Conservation (phyloP, 2,329 filamentous ascomycete species). For the Thelonectria discophora region DNA sequence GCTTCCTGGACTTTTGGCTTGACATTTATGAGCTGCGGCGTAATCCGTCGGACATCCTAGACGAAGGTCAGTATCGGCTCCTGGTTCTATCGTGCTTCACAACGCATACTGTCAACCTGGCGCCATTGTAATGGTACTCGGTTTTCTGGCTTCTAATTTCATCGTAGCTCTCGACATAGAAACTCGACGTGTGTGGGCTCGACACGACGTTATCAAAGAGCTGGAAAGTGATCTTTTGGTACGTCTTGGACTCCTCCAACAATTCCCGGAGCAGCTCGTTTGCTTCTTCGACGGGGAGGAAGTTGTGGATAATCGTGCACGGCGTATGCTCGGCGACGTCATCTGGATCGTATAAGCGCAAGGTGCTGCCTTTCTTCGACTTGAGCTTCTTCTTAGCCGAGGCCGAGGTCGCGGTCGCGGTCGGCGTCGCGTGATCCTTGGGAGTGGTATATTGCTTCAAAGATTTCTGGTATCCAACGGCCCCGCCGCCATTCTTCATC, state of each 20-base stretch:
- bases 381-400: slow-evolving; percentile 60
- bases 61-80: slow-evolving; percentile 12
- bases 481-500: slow-evolving; percentile 48
- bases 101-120: slow-evolving; percentile 67
- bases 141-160: slow-evolving; percentile 76
- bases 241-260: slow-evolving; percentile 75
- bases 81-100: not conserved
- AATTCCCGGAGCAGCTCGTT: slow-evolving; percentile 79
- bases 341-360: slow-evolving; percentile 83
- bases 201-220: slow-evolving; percentile 88
- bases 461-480: slow-evolving; percentile 69
- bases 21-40: slow-evolving; percentile 76
- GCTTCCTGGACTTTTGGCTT: slow-evolving; percentile 74
- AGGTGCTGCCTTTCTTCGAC: slow-evolving; percentile 80
- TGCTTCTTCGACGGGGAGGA: slow-evolving; percentile 76
- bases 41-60: slow-evolving; percentile 78
- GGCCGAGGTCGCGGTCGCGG: too few relatives aligned
- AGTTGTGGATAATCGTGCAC: slow-evolving; percentile 92
- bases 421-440: slow-evolving; percentile 16
- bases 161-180: slow-evolving; percentile 80
- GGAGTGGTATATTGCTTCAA: slow-evolving; percentile 60
- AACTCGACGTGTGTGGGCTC: slow-evolving; percentile 83
- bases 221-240: slow-evolving; percentile 78
- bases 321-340: slow-evolving; percentile 87
- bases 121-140: slow-evolving; percentile 88